phyloP scores from a whole-genome alignment of 306 rosid species.

The Pyrus betulifolia region DNA sequence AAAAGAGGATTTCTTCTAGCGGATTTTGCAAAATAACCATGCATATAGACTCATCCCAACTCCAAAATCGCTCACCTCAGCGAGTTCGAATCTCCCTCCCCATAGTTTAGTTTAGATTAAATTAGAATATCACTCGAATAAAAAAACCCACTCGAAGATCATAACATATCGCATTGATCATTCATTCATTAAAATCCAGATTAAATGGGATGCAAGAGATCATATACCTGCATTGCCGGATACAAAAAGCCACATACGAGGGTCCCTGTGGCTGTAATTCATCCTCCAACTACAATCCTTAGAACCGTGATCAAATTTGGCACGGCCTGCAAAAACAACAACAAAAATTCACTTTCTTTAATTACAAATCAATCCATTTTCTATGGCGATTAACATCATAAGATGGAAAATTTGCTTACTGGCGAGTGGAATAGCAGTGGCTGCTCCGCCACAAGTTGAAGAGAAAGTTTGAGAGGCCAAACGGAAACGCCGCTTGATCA shows the following conservation, averaged over 20 bases:
- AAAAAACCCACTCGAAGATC: neutral
- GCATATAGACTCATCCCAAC: neutral
- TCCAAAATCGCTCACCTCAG: neutral
- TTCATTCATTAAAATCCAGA: neutral
- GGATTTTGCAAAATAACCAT: neutral
- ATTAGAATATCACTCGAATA: too few species aligned
- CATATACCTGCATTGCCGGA: conserved; percentile 18
- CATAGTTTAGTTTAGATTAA: too few species aligned
- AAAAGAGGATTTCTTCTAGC: neutral
- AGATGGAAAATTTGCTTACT: conserved; percentile 7
- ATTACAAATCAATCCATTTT: neutral
- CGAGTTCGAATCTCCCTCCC: too few species aligned
- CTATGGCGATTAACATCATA: neutral
- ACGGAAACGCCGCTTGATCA: conserved; percentile 30
- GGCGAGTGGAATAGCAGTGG: conserved; percentile 15
- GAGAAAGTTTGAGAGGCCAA: conserved; percentile 15
- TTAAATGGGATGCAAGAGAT: neutral
- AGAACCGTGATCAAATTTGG: conserved; percentile 2
- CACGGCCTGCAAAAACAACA: conserved; percentile 28
- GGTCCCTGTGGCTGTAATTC: conserved; percentile 24
- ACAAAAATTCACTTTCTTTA: neutral
- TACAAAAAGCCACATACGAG: conserved; percentile 33
- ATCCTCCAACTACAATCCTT: conserved; percentile 32
- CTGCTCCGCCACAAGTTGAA: neutral
- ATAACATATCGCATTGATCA: neutral